Conservation (phyloP, 768 basidiomycete genomes). For the Arthromyces matolae region DNA sequence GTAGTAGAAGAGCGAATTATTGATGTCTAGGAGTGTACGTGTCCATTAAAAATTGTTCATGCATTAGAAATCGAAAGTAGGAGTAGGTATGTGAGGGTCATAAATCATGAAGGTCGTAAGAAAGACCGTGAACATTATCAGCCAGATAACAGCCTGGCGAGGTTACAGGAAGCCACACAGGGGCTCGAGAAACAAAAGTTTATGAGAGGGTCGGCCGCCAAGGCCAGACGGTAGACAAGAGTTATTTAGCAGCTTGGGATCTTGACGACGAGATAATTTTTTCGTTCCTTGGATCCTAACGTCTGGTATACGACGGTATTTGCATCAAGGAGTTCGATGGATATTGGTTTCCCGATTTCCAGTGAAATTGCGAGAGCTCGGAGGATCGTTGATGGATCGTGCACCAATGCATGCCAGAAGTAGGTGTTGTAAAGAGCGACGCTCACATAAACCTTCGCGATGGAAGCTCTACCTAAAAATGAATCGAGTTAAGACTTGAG, state of each 20-base stretch:
- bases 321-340: constrained; percentile 24
- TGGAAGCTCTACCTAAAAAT: constrained; percentile 21
- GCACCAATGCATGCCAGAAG: constrained; percentile 29
- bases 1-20: constrained; percentile 5
- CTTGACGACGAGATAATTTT: constrained; percentile 12
- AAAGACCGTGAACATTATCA: not conserved
- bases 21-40: not conserved
- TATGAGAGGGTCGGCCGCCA: not conserved
- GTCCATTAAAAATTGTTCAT: not conserved
- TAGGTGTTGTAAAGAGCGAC: constrained; percentile 28
- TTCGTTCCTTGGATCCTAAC: not conserved
- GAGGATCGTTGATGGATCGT: constrained; percentile 32
- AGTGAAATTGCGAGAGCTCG: constrained; percentile 38
- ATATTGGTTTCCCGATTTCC: constrained; percentile 34
- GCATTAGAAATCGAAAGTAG: too few species aligned
- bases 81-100: not conserved
- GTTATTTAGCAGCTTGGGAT: not conserved
- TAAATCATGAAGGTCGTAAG: not conserved
- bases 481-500: not conserved
- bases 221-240: too few species aligned
- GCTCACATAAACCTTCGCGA: constrained; percentile 38
- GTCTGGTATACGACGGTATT: constrained; percentile 7
- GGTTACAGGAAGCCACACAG: not conserved
- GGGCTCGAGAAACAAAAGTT: not conserved
- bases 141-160: not conserved